Conservation (phyloP, 2,329 filamentous ascomycete genomes). For the Diplodia mutila region DNA sequence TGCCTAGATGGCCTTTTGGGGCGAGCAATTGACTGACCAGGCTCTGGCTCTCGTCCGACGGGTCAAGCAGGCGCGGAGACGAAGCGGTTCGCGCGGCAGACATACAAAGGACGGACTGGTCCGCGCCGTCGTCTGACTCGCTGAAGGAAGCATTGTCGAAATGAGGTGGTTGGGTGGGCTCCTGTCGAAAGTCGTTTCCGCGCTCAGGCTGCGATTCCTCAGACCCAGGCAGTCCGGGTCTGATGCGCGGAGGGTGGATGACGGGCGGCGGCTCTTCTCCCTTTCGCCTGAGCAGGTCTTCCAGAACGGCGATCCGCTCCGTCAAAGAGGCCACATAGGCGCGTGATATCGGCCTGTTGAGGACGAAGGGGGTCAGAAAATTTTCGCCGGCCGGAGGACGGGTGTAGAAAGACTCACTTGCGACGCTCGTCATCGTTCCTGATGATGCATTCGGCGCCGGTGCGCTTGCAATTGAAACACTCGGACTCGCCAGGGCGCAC, state of each 20-base stretch:
- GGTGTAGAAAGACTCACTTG: conserved; percentile 46
- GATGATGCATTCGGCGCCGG: conserved; percentile 58
- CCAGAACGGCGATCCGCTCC: conserved; percentile 57
- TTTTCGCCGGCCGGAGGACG: neutral
- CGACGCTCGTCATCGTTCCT: conserved; percentile 62
- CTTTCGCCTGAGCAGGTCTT: conserved; percentile 56
- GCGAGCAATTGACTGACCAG: conserved; percentile 56
- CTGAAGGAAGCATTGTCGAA: conserved; percentile 35
- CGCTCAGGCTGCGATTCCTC: conserved; percentile 33
- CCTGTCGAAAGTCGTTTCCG: conserved; percentile 1
- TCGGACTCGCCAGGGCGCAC: conserved; percentile 56
- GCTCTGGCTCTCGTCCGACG: conserved; percentile 35
- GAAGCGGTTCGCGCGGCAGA: conserved; percentile 31
- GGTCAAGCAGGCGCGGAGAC: conserved; percentile 37
- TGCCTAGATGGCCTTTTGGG: conserved; percentile 55
- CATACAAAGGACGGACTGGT: conserved; percentile 1
- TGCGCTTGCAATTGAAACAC: conserved; percentile 58
- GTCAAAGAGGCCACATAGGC: conserved; percentile 62
- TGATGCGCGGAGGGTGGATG: conserved; percentile 58
- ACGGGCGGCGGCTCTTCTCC: conserved; percentile 57
- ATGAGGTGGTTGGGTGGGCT: conserved; percentile 36
- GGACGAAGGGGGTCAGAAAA: neutral
- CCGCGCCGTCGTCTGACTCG: conserved; percentile 31
- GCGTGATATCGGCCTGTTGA: conserved; percentile 58
- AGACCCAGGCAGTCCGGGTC: conserved; percentile 39